Conservation (phyloP, 768 basidiomycete species). For the Galerina marginata region DNA sequence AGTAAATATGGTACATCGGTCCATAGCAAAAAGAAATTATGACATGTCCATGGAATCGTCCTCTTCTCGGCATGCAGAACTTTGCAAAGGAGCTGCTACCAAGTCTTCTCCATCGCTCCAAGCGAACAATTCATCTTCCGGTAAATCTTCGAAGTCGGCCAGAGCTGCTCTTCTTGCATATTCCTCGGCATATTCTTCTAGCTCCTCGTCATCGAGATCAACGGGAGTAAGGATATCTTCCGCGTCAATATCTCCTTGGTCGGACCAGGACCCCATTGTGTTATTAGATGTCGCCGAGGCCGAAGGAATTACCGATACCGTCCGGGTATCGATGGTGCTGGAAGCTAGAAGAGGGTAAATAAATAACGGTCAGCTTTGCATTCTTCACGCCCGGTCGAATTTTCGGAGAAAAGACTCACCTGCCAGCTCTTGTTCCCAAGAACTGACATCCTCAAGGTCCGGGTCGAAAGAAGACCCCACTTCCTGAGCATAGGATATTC, state of each 20-base stretch:
- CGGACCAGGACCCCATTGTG: not conserved
- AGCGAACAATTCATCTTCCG: constrained; percentile 45
- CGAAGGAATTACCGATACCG: not conserved
- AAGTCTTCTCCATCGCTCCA: constrained; percentile 39
- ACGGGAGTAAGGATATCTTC: constrained; percentile 41
- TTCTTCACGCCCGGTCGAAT: constrained; percentile 11
- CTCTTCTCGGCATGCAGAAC: not conserved
- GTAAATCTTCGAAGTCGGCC: constrained; percentile 54
- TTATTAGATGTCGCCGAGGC: constrained; percentile 2
- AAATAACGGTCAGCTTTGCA: not conserved
- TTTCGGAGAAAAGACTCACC: constrained; percentile 33
- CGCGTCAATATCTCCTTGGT: not conserved
- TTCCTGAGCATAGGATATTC: constrained; percentile 66
- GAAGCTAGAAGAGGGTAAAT: constrained; percentile 4
- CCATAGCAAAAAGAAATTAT: constrained; percentile 7
- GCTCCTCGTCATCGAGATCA: constrained; percentile 61
- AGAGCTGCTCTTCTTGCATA: constrained; percentile 42
- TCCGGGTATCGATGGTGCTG: constrained; percentile 9
- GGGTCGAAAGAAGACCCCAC: constrained; percentile 83
- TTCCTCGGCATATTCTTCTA: constrained; percentile 65
- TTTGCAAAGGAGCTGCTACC: not conserved
- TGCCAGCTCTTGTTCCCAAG: constrained; percentile 65
- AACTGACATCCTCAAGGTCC: constrained; percentile 62
- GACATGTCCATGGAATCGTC: constrained; percentile 40
- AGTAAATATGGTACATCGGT: too few relatives aligned